phyloP scores from a whole-genome alignment of 176 grass and related monocot genomes.

The Urochloa ruziziensis region DNA sequence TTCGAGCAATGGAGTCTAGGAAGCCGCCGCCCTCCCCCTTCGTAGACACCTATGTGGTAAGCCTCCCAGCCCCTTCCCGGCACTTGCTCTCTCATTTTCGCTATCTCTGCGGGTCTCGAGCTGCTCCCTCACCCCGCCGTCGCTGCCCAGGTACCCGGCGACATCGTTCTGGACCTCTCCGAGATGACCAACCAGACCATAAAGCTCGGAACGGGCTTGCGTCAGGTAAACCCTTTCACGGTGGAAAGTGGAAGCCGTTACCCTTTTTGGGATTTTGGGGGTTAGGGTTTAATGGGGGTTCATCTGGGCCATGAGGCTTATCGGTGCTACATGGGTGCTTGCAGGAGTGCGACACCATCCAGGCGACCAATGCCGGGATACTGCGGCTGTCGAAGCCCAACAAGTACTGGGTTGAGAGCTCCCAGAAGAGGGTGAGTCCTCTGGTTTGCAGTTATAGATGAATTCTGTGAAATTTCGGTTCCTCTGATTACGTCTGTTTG shows the following conservation, averaged over 20 bases:
- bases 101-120: background rate
- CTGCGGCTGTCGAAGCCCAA: constrained; percentile 82
- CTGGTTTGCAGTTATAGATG: background rate
- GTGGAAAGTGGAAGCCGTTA: background rate
- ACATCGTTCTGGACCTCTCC: constrained; percentile 74
- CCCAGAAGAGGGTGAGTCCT: constrained; percentile 76
- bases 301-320: constrained; percentile 8
- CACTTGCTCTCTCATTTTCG: background rate
- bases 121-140: background rate
- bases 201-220: constrained; percentile 70
- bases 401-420: constrained; percentile 94
- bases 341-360: constrained; percentile 76
- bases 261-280: background rate
- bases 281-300: constrained; percentile 33
- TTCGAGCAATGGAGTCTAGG: constrained; percentile 31
- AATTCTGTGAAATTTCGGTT: background rate
- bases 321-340: background rate
- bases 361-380: constrained; percentile 65
- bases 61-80: background rate
- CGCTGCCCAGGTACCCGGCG: constrained; percentile 64
- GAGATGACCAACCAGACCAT: constrained; percentile 81
- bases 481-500: background rate
- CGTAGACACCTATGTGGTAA: constrained; percentile 40
- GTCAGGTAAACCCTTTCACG: constrained; percentile 54
- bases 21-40: constrained; percentile 29